Conservation (phyloP, 805 yeast species). For the Candida railenensis region DNA sequence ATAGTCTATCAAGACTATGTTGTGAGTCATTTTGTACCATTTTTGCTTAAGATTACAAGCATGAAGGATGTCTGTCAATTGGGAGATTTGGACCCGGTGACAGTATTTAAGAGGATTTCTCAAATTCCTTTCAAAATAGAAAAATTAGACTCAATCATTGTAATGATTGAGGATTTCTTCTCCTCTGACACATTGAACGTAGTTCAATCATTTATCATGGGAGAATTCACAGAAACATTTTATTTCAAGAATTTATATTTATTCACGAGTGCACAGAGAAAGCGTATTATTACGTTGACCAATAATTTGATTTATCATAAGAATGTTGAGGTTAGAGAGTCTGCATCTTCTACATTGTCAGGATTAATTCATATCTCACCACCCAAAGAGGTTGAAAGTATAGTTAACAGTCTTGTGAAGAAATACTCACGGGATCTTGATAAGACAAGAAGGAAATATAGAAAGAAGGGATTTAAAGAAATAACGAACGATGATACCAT, state of each 20-base stretch:
- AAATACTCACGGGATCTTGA: constrained; percentile 29
- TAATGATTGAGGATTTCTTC: constrained; percentile 40
- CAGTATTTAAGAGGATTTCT: constrained; percentile 43
- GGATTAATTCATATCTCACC: constrained; percentile 71
- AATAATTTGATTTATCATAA: constrained; percentile 54
- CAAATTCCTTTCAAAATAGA: constrained; percentile 31
- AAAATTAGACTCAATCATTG: constrained; percentile 25
- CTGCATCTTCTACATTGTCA: constrained; percentile 72
- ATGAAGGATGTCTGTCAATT: constrained; percentile 81
- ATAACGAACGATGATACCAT: constrained; percentile 41
- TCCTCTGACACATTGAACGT: constrained; percentile 24
- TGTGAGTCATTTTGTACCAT: constrained; percentile 57
- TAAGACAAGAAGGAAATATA: constrained; percentile 43
- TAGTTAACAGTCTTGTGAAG: constrained; percentile 39
- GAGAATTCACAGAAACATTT: constrained; percentile 70
- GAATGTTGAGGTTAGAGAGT: constrained; percentile 72
- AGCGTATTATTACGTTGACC: constrained; percentile 50
- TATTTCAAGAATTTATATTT: constrained; percentile 66
- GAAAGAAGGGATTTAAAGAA: constrained; percentile 29
- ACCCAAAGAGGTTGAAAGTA: constrained; percentile 43
- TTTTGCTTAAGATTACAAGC: constrained; percentile 58
- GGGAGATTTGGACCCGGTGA: constrained; percentile 56
- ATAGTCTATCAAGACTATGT: constrained; percentile 53
- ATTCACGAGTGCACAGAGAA: constrained; percentile 47
- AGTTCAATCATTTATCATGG: constrained; percentile 59